These are phyloP conservation scores for Pleurotus tuoliensis DNA, from an alignment of 768 basidiomycete species.

Conservation along the genomic window DNA sequence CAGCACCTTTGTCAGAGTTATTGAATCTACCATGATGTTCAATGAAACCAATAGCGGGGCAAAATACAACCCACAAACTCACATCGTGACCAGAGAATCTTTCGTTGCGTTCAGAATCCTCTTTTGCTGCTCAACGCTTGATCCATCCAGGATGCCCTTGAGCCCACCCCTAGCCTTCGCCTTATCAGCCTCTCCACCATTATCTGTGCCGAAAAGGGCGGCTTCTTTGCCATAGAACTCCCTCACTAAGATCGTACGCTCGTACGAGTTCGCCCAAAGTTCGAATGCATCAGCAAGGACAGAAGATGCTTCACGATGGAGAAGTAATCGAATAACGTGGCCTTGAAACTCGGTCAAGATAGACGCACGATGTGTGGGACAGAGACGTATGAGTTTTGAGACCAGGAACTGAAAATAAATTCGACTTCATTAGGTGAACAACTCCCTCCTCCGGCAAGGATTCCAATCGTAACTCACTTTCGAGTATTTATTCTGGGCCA, in stretches of 20 bases:
- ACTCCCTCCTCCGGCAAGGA: too few species aligned
- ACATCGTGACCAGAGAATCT: constrained; percentile 77
- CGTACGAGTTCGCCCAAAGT: constrained; percentile 81
- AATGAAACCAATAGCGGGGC: constrained; percentile 1
- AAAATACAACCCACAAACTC: constrained; percentile 19
- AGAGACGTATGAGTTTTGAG: constrained; percentile 72
- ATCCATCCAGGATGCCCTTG: constrained; percentile 59
- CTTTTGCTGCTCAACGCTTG: constrained; percentile 59
- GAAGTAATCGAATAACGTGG: constrained; percentile 68
- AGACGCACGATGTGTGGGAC: constrained; percentile 67
- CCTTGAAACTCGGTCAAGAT: constrained; percentile 81
- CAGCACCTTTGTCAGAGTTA: constrained; percentile 85
- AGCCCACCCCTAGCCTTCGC: constrained; percentile 65
- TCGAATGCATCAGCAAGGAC: constrained; percentile 89
- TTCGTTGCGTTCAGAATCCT: constrained; percentile 67
- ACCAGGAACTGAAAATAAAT: constrained; percentile 60
- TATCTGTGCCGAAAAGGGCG: constrained; percentile 56
- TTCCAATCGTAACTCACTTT: constrained; percentile 48
- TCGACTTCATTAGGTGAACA: neutral
- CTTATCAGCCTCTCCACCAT: constrained; percentile 58
- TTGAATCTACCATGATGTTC: constrained; percentile 58
- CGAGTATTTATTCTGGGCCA: constrained; percentile 87
- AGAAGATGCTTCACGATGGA: constrained; percentile 80
- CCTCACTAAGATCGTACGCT: constrained; percentile 73
- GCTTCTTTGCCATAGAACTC: constrained; percentile 93